Conservation (phyloP, 2,329 filamentous ascomycete genomes). For the Phialophora verrucosa region DNA sequence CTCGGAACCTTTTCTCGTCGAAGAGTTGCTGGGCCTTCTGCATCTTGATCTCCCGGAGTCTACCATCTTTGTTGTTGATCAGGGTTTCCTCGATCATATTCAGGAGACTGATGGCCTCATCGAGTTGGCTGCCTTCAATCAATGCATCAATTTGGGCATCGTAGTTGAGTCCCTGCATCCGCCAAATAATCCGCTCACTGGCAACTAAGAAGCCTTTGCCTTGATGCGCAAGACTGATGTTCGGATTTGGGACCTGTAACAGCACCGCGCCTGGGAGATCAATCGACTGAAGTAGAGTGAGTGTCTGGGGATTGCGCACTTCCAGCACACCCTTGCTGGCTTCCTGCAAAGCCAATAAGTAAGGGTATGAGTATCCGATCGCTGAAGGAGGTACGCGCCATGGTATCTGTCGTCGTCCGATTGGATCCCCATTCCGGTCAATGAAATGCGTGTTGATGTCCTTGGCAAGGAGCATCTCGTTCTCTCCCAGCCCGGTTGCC, state of each 20-base stretch:
- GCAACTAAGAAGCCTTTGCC: slow-evolving; percentile 94
- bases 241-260: slow-evolving; percentile 89
- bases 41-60: slow-evolving; percentile 85
- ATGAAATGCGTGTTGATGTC: slow-evolving; percentile 96
- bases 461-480: slow-evolving; percentile 90
- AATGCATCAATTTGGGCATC: slow-evolving; percentile 86
- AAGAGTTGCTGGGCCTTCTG: slow-evolving; percentile 88
- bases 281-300: slow-evolving; percentile 87
- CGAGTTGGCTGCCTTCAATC: slow-evolving; percentile 73
- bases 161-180: slow-evolving; percentile 92
- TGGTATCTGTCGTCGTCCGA: slow-evolving; percentile 86
- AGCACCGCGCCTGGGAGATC: slow-evolving; percentile 79
- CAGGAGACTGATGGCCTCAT: slow-evolving; percentile 90
- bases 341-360: slow-evolving; percentile 84
- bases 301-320: slow-evolving; percentile 87
- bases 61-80: slow-evolving; percentile 78
- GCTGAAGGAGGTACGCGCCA: slow-evolving; percentile 88
- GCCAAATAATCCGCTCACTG: slow-evolving; percentile 91
- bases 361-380: slow-evolving; percentile 96
- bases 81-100: slow-evolving; percentile 91
- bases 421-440: slow-evolving; percentile 77
- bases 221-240: slow-evolving; percentile 90
- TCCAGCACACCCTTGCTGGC: slow-evolving; percentile 84
- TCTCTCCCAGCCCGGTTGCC: slow-evolving; percentile 78
- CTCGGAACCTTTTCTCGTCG: slow-evolving; percentile 77